Conservation (phyloP, 257 asterid genomes). For the Solanum sejunctum region DNA sequence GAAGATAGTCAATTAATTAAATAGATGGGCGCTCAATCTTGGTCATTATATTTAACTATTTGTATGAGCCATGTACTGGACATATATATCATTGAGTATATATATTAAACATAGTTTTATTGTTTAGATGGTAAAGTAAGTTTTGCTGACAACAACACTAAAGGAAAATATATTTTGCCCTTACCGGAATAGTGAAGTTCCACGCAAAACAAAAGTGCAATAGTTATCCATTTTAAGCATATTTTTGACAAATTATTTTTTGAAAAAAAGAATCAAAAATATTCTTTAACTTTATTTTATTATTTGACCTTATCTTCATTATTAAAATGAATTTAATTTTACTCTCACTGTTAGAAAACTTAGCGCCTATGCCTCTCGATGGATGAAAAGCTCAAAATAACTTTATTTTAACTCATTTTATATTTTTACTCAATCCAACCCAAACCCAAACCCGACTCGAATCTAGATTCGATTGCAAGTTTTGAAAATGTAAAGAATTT, state of each 20-base stretch:
- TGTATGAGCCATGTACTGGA: neutral
- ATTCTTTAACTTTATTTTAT: no score
- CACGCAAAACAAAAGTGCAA: neutral
- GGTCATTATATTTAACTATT: neutral
- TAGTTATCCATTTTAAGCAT: neutral
- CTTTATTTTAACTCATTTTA: no score
- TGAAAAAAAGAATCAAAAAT: no score
- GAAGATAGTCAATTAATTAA: neutral
- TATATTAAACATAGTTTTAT: neutral
- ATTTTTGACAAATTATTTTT: neutral
- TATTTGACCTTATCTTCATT: no score
- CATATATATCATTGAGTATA: neutral
- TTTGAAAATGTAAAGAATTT: conserved; percentile 45
- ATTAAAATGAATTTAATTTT: no score
- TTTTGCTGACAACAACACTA: no score
- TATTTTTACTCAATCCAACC: no score
- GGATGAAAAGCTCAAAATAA: no score
- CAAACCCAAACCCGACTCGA: no score
- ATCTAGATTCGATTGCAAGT: conserved; percentile 35
- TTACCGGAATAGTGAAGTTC: neutral
- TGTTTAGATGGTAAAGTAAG: no score
- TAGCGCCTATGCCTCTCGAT: no score
- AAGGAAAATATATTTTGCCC: neutral
- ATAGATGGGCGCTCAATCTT: neutral
- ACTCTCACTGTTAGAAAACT: no score